Evolutionary conservation across 164 flowering plant genomes (phyloP), one percentile per base, ranked within the genome.

Genomic region (Annona cherimola): DNA sequence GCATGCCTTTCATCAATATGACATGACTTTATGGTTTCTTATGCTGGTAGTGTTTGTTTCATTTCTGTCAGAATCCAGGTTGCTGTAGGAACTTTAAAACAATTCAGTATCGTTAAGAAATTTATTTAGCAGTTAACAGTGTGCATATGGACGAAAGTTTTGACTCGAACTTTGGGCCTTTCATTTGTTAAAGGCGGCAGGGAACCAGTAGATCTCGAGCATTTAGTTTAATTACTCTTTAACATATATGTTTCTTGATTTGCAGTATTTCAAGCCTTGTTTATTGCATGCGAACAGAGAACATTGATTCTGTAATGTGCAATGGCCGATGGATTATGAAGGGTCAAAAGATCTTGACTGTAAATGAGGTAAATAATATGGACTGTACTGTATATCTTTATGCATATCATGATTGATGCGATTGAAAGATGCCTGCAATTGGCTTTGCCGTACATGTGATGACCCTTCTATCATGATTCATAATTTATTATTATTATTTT

Each of bases 241-340:
- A 26, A 26, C 35, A 26, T 41, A 26, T 71, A 18, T 71, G 45
- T 57, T 26, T 40, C 20, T 46, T 66, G 41, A 39, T 74, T 8
- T 75, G 82, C 89, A 93, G 98, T 75, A 86, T 91, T 71, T 88
- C 97, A 54, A 86, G 87, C 85, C 88, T 93, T 69, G 97, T 93
- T 39, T 93, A 93, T 75, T 76, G 85, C 77, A 86, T 93, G 96
- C 81, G 98, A 65, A 85, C 88, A 50, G 98, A 90, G 78, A 91
- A 93, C 67, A 83, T 93, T 45, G 83, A 75, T n/a, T 90, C 96
- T 41, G 91, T 91, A 45, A 90, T 91, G 89, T 93, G 98, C 90
- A 89, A 93, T 67, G 97, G 97, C 45, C 78, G 73, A 59, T 93
- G 97, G 97, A 84, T 91, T 62, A 93, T 93, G 98, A 88, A 86